These are phyloP conservation scores for Hymenotorrendiella dingleyae DNA, from an alignment of 2,329 filamentous ascomycete genomes.

Conservation along the genomic window DNA sequence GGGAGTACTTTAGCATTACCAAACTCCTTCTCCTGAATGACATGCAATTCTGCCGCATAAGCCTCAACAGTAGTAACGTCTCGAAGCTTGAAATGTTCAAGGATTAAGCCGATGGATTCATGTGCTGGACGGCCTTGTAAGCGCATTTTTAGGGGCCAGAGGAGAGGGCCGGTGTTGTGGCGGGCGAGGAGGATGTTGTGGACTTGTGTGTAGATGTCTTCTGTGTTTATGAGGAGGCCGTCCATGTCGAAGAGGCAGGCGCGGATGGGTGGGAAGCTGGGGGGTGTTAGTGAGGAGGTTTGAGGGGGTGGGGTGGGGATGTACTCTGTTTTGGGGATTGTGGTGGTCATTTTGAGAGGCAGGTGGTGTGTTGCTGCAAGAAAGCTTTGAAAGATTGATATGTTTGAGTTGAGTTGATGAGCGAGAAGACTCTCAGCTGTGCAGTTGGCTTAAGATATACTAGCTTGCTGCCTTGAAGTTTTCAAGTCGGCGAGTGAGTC, in stretches of 20 bases:
- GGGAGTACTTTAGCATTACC: slow-evolving; percentile 66
- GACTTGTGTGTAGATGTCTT: slow-evolving; percentile 79
- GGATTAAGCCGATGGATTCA: slow-evolving; percentile 54
- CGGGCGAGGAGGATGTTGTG: slow-evolving; percentile 76
- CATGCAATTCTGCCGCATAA: slow-evolving; percentile 53
- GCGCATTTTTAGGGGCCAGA: slow-evolving; percentile 89
- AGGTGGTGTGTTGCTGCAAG: background rate
- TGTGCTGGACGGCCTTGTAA: slow-evolving; percentile 39
- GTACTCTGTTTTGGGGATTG: slow-evolving; percentile 19
- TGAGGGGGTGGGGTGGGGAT: background rate
- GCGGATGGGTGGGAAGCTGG: slow-evolving; percentile 69
- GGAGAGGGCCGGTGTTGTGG: slow-evolving; percentile 66
- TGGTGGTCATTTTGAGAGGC: slow-evolving; percentile 2
- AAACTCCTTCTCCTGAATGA: slow-evolving; percentile 67
- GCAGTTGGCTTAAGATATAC: too few relatives aligned
- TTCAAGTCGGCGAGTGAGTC: too few relatives aligned
- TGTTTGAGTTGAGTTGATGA: too few relatives aligned
- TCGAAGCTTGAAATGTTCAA: slow-evolving; percentile 78
- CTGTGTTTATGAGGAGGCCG: slow-evolving; percentile 77
- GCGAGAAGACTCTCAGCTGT: too few relatives aligned
- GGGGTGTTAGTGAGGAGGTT: slow-evolving; percentile 2
- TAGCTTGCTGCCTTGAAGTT: too few relatives aligned
- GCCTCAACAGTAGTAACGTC: slow-evolving; percentile 54
- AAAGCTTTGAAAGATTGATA: too few relatives aligned
- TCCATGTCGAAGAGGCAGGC: slow-evolving; percentile 99